A percentile compares a stretch with the other conserved stretches of the same genome.
Conservation (phyloP, 768 basidiomycete genomes). For the Leccinum disarticulatum region DNA sequence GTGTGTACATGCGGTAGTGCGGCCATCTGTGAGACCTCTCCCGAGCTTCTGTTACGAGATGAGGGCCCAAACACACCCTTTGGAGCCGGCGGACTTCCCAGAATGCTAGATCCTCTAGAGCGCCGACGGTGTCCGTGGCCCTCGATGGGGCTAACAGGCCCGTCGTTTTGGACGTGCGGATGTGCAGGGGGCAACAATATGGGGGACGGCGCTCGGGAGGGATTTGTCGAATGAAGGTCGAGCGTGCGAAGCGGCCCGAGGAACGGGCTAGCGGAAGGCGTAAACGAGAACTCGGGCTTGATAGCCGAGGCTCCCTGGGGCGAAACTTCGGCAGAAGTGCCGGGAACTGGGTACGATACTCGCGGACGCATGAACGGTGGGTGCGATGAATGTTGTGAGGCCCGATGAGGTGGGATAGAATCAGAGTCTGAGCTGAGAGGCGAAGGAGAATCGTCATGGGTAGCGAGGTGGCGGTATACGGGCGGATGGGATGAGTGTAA, state of each 20-base stretch:
- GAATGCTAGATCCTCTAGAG: conserved; percentile 32
- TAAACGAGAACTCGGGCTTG: conserved; percentile 44
- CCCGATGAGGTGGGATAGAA: conserved; percentile 35
- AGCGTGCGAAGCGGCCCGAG: conserved; percentile 74
- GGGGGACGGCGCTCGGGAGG: conserved; percentile 72
- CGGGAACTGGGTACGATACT: conserved; percentile 23
- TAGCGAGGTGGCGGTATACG: conserved; percentile 33
- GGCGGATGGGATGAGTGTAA: conserved; percentile 38
- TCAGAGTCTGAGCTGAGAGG: conserved; percentile 69
- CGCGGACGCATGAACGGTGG: conserved; percentile 26
- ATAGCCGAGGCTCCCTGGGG: conserved; percentile 23
- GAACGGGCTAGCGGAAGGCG: conserved; percentile 79
- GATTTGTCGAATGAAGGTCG: conserved; percentile 68
- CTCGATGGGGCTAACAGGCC: conserved; percentile 36
- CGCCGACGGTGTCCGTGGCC: conserved; percentile 29
- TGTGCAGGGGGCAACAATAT: conserved; percentile 59
- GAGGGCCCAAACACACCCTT: conserved; percentile 28
- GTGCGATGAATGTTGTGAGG: conserved; percentile 32
- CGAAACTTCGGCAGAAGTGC: conserved; percentile 31
- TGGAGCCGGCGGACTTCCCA: conserved; percentile 38
- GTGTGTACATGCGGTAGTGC: conserved; percentile 33
- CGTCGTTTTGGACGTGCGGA: conserved; percentile 22
- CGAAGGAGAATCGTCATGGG: conserved; percentile 64
- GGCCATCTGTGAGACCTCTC: conserved; percentile 31
- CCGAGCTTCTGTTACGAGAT: conserved; percentile 32